These are phyloP conservation scores for Botrytis fragariae DNA, from an alignment of 2,329 filamentous ascomycete genomes.

Conservation along the genomic window DNA sequence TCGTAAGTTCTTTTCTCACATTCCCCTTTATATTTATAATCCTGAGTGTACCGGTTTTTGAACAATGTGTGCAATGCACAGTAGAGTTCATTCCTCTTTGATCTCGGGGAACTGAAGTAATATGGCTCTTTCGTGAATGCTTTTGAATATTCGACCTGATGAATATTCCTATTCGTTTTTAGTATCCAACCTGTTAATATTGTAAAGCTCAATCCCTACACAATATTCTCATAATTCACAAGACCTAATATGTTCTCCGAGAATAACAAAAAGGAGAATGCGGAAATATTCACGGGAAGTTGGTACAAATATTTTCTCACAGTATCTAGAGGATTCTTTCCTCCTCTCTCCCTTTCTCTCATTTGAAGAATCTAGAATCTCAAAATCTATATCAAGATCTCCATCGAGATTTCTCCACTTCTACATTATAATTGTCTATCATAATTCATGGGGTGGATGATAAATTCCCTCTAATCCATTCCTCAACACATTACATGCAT, in stretches of 20 bases:
- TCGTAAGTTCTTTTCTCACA: neutral
- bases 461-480: too few relatives aligned
- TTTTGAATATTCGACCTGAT: neutral
- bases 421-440: neutral
- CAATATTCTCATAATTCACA: neutral
- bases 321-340: neutral
- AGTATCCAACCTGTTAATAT: too few relatives aligned
- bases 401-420: neutral
- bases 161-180: neutral
- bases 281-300: neutral
- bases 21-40: neutral
- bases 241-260: neutral
- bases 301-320: neutral
- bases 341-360: neutral
- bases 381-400: neutral
- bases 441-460: too few relatives aligned
- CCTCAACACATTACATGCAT: too few relatives aligned
- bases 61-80: neutral
- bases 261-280: neutral
- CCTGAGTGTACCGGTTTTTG: fast-evolving
- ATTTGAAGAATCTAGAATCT: neutral
- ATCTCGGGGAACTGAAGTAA: neutral
- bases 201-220: neutral
- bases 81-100: neutral
- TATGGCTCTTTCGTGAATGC: neutral